phyloP scores from a whole-genome alignment of 768 basidiomycete genomes.

The Mycena haematopus region DNA sequence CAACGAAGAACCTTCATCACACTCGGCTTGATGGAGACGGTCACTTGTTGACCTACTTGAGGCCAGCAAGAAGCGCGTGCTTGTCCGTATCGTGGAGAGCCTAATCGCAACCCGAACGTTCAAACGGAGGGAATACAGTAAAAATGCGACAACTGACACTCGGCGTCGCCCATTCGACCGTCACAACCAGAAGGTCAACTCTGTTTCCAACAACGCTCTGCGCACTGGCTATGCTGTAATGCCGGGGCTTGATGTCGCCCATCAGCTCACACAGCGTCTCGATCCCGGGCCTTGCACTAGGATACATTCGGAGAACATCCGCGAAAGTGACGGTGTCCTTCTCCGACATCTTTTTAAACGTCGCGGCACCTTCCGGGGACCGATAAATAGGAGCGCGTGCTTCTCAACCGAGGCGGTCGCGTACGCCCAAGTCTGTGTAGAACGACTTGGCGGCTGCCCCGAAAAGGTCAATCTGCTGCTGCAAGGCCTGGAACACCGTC shows the following conservation, averaged over 20 bases:
- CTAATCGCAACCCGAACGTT: slow-evolving; percentile 48
- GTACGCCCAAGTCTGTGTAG: slow-evolving; percentile 84
- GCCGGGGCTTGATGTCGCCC: slow-evolving; percentile 95
- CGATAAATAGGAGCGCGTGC: slow-evolving; percentile 88
- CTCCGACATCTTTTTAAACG: slow-evolving; percentile 95
- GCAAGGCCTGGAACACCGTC: slow-evolving; percentile 93
- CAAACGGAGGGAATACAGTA: neutral
- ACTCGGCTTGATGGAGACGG: slow-evolving; percentile 97
- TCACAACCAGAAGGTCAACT: slow-evolving; percentile 94
- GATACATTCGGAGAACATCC: slow-evolving; percentile 80
- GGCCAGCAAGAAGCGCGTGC: slow-evolving; percentile 88
- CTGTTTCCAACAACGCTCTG: slow-evolving; percentile 95
- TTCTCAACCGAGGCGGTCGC: slow-evolving; percentile 75
- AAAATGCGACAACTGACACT: slow-evolving; percentile 59
- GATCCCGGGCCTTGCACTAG: slow-evolving; percentile 80
- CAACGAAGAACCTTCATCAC: slow-evolving; percentile 91
- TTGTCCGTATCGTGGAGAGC: slow-evolving; percentile 84
- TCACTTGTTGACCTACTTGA: slow-evolving; percentile 92
- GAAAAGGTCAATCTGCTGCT: slow-evolving; percentile 96
- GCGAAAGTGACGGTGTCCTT: slow-evolving; percentile 95
- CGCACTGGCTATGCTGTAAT: slow-evolving; percentile 97
- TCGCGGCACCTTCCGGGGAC: slow-evolving; percentile 89
- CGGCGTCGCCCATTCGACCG: slow-evolving; percentile 92
- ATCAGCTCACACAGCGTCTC: slow-evolving; percentile 87
- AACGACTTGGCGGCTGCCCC: slow-evolving; percentile 98